These are phyloP conservation scores for Pseudozyma thailandica DNA, from an alignment of 1,284 basidiomycete species.

Conservation along the genomic window DNA sequence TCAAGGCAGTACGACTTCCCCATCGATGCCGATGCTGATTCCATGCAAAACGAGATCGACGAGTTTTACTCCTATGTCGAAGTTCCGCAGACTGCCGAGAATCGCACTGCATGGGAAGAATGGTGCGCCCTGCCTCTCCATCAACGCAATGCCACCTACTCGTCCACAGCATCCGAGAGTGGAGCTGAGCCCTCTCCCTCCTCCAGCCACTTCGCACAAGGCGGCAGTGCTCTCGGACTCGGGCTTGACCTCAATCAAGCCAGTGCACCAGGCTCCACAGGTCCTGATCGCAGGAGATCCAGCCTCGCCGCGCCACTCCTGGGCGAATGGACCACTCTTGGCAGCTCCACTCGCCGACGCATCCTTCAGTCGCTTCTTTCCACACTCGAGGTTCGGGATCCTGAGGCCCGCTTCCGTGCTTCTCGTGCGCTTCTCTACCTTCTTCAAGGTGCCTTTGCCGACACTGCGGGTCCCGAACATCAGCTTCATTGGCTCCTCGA, in stretches of 20 bases:
- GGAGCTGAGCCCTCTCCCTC: conserved; percentile 15
- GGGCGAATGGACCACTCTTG: conserved; percentile 60
- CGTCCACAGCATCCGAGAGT: conserved; percentile 18
- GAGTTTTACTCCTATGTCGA: conserved; percentile 99
- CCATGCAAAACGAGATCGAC: conserved; percentile 92
- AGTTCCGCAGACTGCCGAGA: conserved; percentile 88
- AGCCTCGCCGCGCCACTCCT: conserved; percentile 31
- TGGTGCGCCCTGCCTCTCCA: conserved; percentile 53
- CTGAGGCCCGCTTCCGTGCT: conserved; percentile 52
- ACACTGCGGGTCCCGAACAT: conserved; percentile 88
- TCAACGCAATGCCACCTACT: conserved; percentile 29
- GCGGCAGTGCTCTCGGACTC: conserved; percentile 43
- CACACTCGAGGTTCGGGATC: conserved; percentile 60
- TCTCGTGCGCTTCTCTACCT: conserved; percentile 61
- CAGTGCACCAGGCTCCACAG: background rate
- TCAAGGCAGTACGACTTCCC: conserved; percentile 57
- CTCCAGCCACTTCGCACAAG: conserved; percentile 9
- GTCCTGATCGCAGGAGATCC: conserved; percentile 19
- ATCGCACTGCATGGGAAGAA: conserved; percentile 85
- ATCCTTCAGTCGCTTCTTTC: conserved; percentile 57
- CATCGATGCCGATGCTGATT: conserved; percentile 80
- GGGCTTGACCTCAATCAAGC: conserved; percentile 42
- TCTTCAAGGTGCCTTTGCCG: conserved; percentile 83
- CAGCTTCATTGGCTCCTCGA: conserved; percentile 96
- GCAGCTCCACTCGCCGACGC: conserved; percentile 51